Evolutionary conservation across 352 stramenopile species (phyloP).

Genomic region (Pythium volutum): DNA sequence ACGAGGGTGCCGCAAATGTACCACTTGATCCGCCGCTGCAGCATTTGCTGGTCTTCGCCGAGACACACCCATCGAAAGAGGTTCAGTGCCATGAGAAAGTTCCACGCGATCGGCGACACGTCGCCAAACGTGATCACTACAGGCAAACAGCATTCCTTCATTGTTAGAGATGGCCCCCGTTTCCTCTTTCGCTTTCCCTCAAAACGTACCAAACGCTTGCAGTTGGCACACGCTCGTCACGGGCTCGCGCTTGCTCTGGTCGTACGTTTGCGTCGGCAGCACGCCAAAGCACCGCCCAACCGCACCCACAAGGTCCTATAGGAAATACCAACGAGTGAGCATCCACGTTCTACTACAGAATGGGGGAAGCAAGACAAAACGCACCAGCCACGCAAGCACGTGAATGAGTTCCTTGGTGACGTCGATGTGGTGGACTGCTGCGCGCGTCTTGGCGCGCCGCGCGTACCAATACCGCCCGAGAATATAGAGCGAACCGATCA

Average conservation of each 20-base stretch:
- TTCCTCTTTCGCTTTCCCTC: background rate
- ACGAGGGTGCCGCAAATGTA: constrained; percentile 62
- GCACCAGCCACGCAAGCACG: constrained; percentile 75
- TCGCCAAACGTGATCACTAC: constrained; percentile 80
- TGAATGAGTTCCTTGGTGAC: constrained; percentile 86
- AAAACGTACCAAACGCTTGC: constrained; percentile 56
- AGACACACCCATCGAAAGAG: constrained; percentile 82
- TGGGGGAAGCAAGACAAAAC: background rate
- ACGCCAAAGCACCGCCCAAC: constrained; percentile 67
- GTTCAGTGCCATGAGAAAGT: constrained; percentile 83
- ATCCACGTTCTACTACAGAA: background rate
- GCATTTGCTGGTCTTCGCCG: constrained; percentile 79
- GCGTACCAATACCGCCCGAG: constrained; percentile 80
- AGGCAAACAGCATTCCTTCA: background rate
- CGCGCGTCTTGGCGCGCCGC: constrained; percentile 37
- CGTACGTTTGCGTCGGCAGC: constrained; percentile 62
- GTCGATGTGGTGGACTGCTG: constrained; percentile 57
- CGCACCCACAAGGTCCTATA: constrained; percentile 66
- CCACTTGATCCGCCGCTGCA: constrained; percentile 81
- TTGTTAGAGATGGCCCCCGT: constrained; percentile 2
- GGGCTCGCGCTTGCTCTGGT: constrained; percentile 47
- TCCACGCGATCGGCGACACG: constrained; percentile 73
- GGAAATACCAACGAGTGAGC: background rate
- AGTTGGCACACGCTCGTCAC: constrained; percentile 65
- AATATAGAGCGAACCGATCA: constrained; percentile 81